Conservation (phyloP, 2,329 filamentous ascomycete species). For the Daldinia eschscholtzii region DNA sequence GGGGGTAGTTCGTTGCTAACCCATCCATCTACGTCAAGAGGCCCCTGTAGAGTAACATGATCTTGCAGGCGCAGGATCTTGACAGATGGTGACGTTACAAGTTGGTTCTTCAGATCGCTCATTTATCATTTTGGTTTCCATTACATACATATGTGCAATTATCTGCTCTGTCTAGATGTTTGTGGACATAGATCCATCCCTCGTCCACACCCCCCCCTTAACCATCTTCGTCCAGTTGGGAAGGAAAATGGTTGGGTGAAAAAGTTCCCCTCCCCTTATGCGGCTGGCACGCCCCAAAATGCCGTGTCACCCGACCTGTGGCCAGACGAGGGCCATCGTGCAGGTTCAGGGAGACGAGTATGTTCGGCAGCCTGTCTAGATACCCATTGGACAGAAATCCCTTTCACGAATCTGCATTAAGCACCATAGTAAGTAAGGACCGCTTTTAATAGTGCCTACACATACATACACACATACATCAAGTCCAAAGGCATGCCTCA, state of each 20-base stretch:
- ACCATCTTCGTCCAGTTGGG: slow-evolving; percentile 5
- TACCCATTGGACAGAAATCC: slow-evolving; percentile 16
- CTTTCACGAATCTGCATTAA: slow-evolving; percentile 20
- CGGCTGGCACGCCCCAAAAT: slow-evolving; percentile 28
- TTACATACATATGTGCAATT: slow-evolving; percentile 14
- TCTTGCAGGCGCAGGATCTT: slow-evolving; percentile 49
- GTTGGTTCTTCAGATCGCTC: slow-evolving; percentile 38
- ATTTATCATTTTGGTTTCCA: slow-evolving; percentile 34
- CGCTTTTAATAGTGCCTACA: background rate
- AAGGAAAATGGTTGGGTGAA: slow-evolving; percentile 22
- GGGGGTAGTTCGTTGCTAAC: slow-evolving; percentile 4
- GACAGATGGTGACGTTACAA: slow-evolving; percentile 36
- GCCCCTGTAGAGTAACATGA: slow-evolving; percentile 49
- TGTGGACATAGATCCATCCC: background rate
- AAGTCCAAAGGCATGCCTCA: background rate
- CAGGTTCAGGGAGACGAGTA: slow-evolving; percentile 3
- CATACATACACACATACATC: background rate
- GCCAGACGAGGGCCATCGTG: slow-evolving; percentile 12
- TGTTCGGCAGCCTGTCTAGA: slow-evolving; percentile 1
- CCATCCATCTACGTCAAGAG: slow-evolving; percentile 29
- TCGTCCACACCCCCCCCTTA: slow-evolving; percentile 9
- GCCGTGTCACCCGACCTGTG: slow-evolving; percentile 38
- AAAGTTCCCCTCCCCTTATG: slow-evolving; percentile 19
- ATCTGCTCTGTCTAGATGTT: background rate
- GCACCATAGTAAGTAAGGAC: background rate